Conservation (phyloP, 306 rosid species). For the Ziziphus jujuba region DNA sequence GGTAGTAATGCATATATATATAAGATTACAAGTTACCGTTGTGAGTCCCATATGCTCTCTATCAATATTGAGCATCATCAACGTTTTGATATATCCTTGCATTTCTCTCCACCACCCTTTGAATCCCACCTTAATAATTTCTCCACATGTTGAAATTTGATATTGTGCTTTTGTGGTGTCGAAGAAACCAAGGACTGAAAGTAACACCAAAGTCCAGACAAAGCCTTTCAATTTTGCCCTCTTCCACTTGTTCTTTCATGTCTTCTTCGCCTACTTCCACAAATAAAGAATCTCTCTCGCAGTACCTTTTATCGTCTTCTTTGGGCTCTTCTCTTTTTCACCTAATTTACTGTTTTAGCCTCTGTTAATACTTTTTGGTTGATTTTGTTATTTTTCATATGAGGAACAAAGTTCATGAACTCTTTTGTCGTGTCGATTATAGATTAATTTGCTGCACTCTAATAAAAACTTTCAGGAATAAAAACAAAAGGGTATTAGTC, state of each 20-base stretch:
- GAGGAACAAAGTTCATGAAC: too few relatives aligned
- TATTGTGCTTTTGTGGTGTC: neutral
- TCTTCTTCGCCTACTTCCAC: neutral
- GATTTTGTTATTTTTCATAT: too few relatives aligned
- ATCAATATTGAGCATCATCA: too few relatives aligned
- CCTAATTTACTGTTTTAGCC: neutral
- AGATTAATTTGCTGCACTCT: too few relatives aligned
- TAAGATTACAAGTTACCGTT: too few relatives aligned
- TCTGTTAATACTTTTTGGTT: neutral
- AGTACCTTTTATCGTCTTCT: neutral
- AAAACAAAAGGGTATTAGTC: too few relatives aligned
- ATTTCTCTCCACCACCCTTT: too few relatives aligned
- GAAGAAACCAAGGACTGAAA: neutral
- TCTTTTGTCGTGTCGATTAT: too few relatives aligned
- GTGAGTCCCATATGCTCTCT: too few relatives aligned
- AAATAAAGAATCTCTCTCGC: neutral
- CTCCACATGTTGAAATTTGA: neutral
- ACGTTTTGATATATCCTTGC: too few relatives aligned
- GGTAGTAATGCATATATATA: too few relatives aligned
- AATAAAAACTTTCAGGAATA: too few relatives aligned
- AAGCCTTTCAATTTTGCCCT: neutral
- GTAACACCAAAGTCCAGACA: neutral
- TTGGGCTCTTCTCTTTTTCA: neutral
- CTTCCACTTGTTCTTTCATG: slow-evolving; percentile 1
- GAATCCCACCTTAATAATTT: neutral